phyloP scores from a whole-genome alignment of 139 green algal genomes.

The Haematococcus lacustris region DNA sequence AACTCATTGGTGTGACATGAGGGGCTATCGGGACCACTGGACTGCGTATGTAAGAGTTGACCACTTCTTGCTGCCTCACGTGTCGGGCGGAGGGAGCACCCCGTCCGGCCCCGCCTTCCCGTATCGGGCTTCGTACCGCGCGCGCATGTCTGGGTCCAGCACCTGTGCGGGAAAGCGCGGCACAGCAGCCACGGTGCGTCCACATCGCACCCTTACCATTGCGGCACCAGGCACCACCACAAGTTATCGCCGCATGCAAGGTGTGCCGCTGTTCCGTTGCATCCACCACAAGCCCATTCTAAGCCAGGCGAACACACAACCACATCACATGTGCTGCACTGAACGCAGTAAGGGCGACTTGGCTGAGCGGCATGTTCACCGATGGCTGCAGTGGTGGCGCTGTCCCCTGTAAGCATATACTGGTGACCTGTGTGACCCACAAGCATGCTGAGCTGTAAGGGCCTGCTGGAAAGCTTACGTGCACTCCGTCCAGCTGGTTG shows the following conservation, averaged over 20 bases:
- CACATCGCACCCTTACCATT: too few relatives aligned
- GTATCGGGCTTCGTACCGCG: conserved; percentile 2
- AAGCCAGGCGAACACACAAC: neutral
- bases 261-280: neutral
- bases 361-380: neutral
- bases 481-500: conserved; percentile 61
- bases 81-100: neutral
- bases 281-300: neutral
- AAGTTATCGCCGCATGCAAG: neutral
- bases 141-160: conserved; percentile 8
- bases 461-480: neutral
- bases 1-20: too few relatives aligned
- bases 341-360: neutral
- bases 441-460: neutral
- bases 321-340: neutral
- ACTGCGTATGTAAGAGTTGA: too few relatives aligned
- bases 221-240: neutral
- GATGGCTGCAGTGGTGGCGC: neutral
- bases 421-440: neutral
- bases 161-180: conserved; percentile 1
- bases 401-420: neutral
- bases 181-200: too few relatives aligned
- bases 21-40: too few relatives aligned
- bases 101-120: conserved; percentile 1
- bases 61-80: too few relatives aligned